Evolutionary conservation across 257 asterid genomes (phyloP).

Genomic region (Coffea eugenioides): DNA sequence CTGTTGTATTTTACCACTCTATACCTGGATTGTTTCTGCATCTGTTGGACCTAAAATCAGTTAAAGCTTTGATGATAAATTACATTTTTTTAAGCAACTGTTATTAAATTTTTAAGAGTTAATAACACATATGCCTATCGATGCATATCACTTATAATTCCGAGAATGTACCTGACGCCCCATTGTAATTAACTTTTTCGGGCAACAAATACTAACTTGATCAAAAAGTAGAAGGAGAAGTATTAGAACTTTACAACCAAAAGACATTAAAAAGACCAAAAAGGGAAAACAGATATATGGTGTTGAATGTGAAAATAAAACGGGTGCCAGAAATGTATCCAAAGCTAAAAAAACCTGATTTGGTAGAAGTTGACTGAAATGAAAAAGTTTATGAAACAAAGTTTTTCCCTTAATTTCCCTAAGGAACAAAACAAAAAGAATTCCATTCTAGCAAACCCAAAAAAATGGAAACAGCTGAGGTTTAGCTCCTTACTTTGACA

Average conservation of each 20-base stretch:
- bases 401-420: neutral
- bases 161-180: neutral
- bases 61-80: too few relatives aligned
- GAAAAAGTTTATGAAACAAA: neutral
- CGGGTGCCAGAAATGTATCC: neutral
- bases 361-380: too few relatives aligned
- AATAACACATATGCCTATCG: too few relatives aligned
- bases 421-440: neutral
- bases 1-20: neutral
- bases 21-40: neutral
- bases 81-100: too few relatives aligned
- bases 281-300: neutral
- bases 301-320: too few relatives aligned
- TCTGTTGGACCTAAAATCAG: neutral
- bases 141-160: neutral
- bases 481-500: too few relatives aligned
- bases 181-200: neutral
- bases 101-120: too few relatives aligned
- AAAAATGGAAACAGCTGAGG: neutral
- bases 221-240: neutral
- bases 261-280: neutral
- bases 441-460: neutral
- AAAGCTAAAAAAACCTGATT: too few relatives aligned
- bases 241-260: neutral
- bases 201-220: neutral